Conservation (phyloP, 2,329 filamentous ascomycete species). For the Nothopassalora personata region DNA sequence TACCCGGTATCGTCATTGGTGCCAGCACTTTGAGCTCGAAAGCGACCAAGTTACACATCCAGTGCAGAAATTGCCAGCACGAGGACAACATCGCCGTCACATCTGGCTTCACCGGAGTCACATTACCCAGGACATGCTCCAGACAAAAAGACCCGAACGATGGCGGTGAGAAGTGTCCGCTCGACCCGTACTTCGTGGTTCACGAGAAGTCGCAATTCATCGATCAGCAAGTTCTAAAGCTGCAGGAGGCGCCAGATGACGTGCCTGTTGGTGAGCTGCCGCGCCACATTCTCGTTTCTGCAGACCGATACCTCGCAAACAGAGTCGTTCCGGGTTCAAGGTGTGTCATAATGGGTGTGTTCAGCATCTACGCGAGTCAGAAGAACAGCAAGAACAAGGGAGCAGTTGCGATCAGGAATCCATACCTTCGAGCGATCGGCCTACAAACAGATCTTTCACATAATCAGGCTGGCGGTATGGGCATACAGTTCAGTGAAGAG, state of each 20-base stretch:
- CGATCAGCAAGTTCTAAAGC: constrained; percentile 95
- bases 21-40: constrained; percentile 96
- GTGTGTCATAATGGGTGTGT: constrained; percentile 94
- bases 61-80: constrained; percentile 81
- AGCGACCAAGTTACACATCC: constrained; percentile 76
- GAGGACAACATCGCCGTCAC: constrained; percentile 65
- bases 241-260: constrained; percentile 95
- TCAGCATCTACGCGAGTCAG: constrained; percentile 86
- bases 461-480: constrained; percentile 66
- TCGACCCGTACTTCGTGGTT: constrained; percentile 93
- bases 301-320: constrained; percentile 94
- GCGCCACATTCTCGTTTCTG: constrained; percentile 88
- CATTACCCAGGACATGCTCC: constrained; percentile 73
- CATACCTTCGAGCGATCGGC: constrained; percentile 87
- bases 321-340: constrained; percentile 90
- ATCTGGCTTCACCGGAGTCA: constrained; percentile 82
- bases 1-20: constrained; percentile 95
- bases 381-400: constrained; percentile 77
- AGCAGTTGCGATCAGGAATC: constrained; percentile 90
- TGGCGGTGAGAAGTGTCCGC: constrained; percentile 72
- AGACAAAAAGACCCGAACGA: constrained; percentile 46
- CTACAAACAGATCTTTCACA: constrained; percentile 88
- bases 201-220: constrained; percentile 94
- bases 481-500: constrained; percentile 79
- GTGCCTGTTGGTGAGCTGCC: constrained; percentile 95